Evolutionary conservation across 2,329 filamentous ascomycete genomes (phyloP).

Genomic region (Cryphonectria japonica): DNA sequence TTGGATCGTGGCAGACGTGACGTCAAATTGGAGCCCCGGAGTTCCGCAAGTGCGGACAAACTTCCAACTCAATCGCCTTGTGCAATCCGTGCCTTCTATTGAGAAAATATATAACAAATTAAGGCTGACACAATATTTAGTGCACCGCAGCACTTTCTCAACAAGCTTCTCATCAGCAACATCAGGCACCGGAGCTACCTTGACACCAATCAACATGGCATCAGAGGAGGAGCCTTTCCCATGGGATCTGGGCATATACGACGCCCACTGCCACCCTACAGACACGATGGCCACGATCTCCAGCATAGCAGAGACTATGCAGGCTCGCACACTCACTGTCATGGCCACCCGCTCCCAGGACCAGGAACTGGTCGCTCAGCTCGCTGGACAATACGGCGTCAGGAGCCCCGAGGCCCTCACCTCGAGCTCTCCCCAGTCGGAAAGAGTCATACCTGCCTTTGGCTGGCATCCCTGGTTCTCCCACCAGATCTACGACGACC

Average conservation of each 20-base stretch:
- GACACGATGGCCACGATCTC: conserved; percentile 70
- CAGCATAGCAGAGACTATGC: conserved; percentile 63
- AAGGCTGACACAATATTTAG: neutral
- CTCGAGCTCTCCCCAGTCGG: neutral
- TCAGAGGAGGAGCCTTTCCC: conserved; percentile 53
- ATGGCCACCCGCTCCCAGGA: conserved; percentile 81
- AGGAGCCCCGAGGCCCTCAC: conserved; percentile 32
- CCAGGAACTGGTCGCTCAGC: conserved; percentile 69
- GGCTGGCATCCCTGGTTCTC: conserved; percentile 91
- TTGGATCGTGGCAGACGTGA: neutral
- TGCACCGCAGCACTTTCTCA: neutral
- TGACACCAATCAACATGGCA: conserved; percentile 11
- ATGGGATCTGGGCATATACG: conserved; percentile 72
- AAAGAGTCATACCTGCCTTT: conserved; percentile 67
- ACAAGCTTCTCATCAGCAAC: neutral
- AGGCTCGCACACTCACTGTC: conserved; percentile 66
- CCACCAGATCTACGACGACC: conserved; percentile 71
- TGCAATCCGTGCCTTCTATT: neutral
- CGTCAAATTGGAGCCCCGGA: conserved; percentile 6
- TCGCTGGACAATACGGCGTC: conserved; percentile 61
- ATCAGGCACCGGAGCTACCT: neutral
- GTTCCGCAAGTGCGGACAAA: neutral
- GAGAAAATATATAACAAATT: neutral
- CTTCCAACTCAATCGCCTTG: neutral
- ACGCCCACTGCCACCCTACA: conserved; percentile 85